phyloP scores from a whole-genome alignment of 148 eudicot species.

The Nyssa sinensis region DNA sequence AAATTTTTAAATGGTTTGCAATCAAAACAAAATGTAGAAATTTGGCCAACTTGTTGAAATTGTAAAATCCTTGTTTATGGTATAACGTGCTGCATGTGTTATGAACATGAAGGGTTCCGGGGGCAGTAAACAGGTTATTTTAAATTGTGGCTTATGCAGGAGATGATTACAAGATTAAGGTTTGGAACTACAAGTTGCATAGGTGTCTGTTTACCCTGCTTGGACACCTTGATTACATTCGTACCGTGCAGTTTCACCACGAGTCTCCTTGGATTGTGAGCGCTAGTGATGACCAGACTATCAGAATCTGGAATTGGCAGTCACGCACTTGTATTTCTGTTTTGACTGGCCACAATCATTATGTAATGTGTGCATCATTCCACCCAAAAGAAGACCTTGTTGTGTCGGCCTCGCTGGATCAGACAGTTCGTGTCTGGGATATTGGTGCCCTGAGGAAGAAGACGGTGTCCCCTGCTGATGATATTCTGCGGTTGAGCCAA shows the following conservation, averaged over 20 bases:
- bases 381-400: constrained; percentile 94
- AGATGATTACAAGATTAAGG: constrained; percentile 94
- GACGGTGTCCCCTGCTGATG: constrained; percentile 74
- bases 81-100: not conserved
- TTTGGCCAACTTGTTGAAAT: too few species aligned
- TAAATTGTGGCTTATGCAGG: constrained; percentile 46
- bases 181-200: constrained; percentile 94
- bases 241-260: constrained; percentile 95
- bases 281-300: constrained; percentile 97
- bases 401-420: constrained; percentile 93
- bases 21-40: not conserved
- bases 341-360: constrained; percentile 92
- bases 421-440: constrained; percentile 96
- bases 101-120: not conserved
- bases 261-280: constrained; percentile 94
- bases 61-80: not conserved
- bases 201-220: constrained; percentile 88
- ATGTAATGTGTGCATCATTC: constrained; percentile 94
- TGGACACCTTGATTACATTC: constrained; percentile 94
- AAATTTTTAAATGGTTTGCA: not conserved
- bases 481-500: constrained; percentile 67
- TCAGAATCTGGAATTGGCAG: constrained; percentile 97
- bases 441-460: constrained; percentile 79
- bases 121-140: constrained; percentile 3
- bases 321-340: constrained; percentile 91